Percentiles rank a stretch among this genome's conserved stretches.
phyloP scores from a whole-genome alignment of 2,329 filamentous ascomycete species.

The Xylariaceae sp. region DNA sequence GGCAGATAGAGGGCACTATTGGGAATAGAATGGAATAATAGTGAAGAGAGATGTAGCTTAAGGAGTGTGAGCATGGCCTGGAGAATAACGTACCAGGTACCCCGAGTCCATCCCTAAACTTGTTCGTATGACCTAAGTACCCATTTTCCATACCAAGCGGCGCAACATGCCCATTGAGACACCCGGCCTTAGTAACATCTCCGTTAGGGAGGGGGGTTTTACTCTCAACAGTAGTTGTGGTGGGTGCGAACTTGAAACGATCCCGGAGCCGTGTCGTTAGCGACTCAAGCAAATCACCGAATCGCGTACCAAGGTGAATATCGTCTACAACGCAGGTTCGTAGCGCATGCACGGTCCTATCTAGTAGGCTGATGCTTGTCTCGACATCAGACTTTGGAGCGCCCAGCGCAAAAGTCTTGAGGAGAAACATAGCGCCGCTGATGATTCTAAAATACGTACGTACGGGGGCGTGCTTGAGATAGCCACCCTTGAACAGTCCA shows the following conservation, averaged over 20 bases:
- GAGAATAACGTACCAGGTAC: constrained; percentile 37
- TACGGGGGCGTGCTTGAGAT: constrained; percentile 82
- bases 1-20: neutral
- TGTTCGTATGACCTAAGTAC: constrained; percentile 33
- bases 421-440: constrained; percentile 81
- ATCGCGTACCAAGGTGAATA: constrained; percentile 82
- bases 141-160: constrained; percentile 37
- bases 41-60: neutral
- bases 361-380: constrained; percentile 76
- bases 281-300: constrained; percentile 81
- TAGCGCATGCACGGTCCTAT: constrained; percentile 74
- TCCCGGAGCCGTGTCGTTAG: constrained; percentile 75
- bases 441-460: constrained; percentile 88
- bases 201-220: constrained; percentile 48
- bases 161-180: constrained; percentile 39
- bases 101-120: constrained; percentile 36
- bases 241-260: constrained; percentile 72
- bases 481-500: constrained; percentile 73
- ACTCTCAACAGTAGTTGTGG: constrained; percentile 48
- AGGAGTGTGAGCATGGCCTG: neutral
- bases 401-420: constrained; percentile 84
- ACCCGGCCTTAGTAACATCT: constrained; percentile 36
- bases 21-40: neutral
- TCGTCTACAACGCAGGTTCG: constrained; percentile 83
- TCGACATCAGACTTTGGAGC: constrained; percentile 80